Conservation (phyloP, 2,329 filamentous ascomycete species). For the Orbilia brochopaga region DNA sequence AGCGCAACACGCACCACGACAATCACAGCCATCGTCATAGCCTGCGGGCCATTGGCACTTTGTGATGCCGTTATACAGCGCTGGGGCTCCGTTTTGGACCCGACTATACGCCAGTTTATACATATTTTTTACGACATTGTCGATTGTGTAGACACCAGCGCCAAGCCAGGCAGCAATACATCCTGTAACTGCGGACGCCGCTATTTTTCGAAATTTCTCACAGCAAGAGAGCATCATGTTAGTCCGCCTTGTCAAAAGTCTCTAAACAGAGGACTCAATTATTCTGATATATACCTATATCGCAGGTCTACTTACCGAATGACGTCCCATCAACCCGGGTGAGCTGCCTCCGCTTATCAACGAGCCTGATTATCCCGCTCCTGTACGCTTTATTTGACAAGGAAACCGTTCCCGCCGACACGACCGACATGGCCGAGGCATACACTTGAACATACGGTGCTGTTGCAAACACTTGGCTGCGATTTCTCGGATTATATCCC, state of each 20-base stretch:
- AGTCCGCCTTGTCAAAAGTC: too few species aligned
- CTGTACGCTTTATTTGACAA: too few species aligned
- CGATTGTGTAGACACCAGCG: neutral
- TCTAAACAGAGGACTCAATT: too few species aligned
- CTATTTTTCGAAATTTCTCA: neutral
- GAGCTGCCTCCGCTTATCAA: too few species aligned
- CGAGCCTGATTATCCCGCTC: too few species aligned
- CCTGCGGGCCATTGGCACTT: neutral
- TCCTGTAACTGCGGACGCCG: neutral
- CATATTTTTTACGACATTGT: conserved; percentile 9
- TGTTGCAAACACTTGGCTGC: neutral
- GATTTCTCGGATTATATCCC: neutral
- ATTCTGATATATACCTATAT: too few species aligned
- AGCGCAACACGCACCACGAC: too few species aligned
- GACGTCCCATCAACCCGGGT: too few species aligned
- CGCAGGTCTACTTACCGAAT: neutral
- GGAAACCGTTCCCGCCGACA: too few species aligned
- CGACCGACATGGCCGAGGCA: neutral
- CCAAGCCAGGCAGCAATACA: conserved; percentile 5
- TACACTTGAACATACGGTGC: neutral
- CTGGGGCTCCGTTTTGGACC: neutral
- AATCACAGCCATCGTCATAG: too few species aligned
- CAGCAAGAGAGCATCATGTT: too few species aligned
- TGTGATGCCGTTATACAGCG: neutral
- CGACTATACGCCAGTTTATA: neutral